These are phyloP conservation scores for Rhodotorula sp. DNA, from an alignment of 1,284 basidiomycete genomes.

Conservation along the genomic window DNA sequence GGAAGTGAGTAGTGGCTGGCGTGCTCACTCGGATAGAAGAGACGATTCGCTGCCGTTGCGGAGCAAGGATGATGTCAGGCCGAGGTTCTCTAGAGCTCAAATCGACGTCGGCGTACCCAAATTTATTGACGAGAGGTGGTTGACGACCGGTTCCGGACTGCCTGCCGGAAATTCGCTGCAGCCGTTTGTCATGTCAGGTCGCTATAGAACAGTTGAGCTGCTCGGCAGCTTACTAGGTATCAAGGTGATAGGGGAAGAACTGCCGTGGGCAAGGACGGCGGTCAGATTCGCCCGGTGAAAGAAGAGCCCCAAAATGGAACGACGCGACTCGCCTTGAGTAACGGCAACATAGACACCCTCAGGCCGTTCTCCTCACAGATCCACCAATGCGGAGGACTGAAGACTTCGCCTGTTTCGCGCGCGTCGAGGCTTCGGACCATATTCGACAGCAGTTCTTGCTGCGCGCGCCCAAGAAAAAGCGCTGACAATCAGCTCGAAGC, in stretches of 20 bases:
- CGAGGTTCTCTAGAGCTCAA: too few species aligned
- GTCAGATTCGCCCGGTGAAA: background rate
- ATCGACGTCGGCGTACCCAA: background rate
- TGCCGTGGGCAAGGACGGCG: background rate
- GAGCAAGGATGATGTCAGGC: background rate
- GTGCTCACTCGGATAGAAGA: constrained; percentile 12
- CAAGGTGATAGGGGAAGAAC: constrained; percentile 7
- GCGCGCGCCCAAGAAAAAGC: background rate
- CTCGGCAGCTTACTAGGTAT: background rate
- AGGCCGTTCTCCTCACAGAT: background rate
- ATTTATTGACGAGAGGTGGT: constrained; percentile 5
- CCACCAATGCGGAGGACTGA: constrained; percentile 10
- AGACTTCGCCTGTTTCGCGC: background rate
- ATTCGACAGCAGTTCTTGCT: constrained; percentile 5
- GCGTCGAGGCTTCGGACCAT: background rate
- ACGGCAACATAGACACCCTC: constrained; percentile 7
- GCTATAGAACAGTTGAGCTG: too few species aligned
- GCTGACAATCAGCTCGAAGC: background rate
- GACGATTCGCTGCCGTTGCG: background rate
- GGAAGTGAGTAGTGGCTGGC: rapidly evolving
- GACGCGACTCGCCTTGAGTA: background rate
- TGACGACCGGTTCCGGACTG: constrained; percentile 2
- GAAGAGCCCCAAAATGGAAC: too few species aligned
- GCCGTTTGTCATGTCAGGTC: background rate
- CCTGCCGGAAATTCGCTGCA: background rate